A percentile compares a stretch with the other conserved stretches of the same genome.
Evolutionary conservation across 495 filamentous ascomycete species (phyloP).

Genomic region (Letharia lupina): DNA sequence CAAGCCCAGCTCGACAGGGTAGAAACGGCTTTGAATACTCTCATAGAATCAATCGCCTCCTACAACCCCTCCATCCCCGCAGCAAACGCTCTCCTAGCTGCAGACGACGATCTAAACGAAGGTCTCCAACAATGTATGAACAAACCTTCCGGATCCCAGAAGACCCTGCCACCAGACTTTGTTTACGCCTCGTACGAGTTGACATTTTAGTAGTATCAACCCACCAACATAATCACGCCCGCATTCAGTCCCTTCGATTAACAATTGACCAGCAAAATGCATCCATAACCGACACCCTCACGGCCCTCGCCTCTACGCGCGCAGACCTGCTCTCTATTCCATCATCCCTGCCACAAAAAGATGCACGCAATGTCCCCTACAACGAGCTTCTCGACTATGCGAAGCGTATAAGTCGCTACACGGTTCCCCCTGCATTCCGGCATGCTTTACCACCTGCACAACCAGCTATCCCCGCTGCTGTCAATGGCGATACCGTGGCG

Average conservation of each 20-base stretch:
- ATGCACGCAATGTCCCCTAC: slow-evolving; percentile 43
- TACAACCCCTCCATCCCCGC: slow-evolving; percentile 62
- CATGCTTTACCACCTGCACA: slow-evolving; percentile 21
- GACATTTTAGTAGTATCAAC: slow-evolving; percentile 34
- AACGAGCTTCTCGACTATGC: slow-evolving; percentile 64
- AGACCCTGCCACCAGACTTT: neutral
- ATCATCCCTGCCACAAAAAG: slow-evolving; percentile 41
- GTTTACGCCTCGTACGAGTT: neutral
- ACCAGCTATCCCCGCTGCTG: slow-evolving; percentile 18
- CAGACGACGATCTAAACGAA: slow-evolving; percentile 53
- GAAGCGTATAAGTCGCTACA: slow-evolving; percentile 62
- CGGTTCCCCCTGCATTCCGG: slow-evolving; percentile 52
- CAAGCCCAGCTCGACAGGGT: slow-evolving; percentile 56
- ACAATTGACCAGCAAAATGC: slow-evolving; percentile 50
- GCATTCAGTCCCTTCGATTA: slow-evolving; percentile 53
- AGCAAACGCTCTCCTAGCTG: slow-evolving; percentile 56
- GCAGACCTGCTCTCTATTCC: slow-evolving; percentile 54
- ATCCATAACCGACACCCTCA: slow-evolving; percentile 52
- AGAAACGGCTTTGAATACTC: slow-evolving; percentile 53
- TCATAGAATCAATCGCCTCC: slow-evolving; percentile 67
- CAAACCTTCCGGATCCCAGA: neutral
- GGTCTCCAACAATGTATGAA: slow-evolving; percentile 43
- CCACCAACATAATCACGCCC: slow-evolving; percentile 61
- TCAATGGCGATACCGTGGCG: slow-evolving; percentile 14
- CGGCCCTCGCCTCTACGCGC: slow-evolving; percentile 54